A percentile compares a stretch with the other conserved stretches of the same genome.
Evolutionary conservation across 2,329 filamentous ascomycete species (phyloP).

Genomic region (Phaeophleospora eucalypticola): DNA sequence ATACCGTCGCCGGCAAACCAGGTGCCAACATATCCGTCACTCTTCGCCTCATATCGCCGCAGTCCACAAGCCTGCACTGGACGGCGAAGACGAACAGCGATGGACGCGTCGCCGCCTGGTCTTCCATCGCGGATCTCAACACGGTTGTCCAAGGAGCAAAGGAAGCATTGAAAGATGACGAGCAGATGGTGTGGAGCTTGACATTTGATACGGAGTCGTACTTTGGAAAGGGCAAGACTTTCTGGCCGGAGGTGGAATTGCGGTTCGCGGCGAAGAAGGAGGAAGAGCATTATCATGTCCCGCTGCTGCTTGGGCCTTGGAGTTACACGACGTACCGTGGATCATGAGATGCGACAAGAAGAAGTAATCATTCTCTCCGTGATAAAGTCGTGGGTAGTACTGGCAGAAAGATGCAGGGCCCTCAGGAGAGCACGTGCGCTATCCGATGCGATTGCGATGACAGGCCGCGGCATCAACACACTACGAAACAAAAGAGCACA

Average conservation of each 20-base stretch:
- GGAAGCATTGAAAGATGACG: constrained; percentile 24
- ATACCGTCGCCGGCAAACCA: constrained; percentile 70
- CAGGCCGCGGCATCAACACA: not conserved
- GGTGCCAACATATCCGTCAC: constrained; percentile 63
- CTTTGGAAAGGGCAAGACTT: constrained; percentile 58
- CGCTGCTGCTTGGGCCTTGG: constrained; percentile 70
- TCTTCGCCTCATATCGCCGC: constrained; percentile 47
- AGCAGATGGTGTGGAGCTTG: constrained; percentile 61
- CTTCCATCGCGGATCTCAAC: constrained; percentile 42
- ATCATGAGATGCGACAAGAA: too few species aligned
- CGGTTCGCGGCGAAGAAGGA: constrained; percentile 46
- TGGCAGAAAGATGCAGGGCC: not conserved
- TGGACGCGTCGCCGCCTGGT: constrained; percentile 69
- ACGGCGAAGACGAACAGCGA: constrained; percentile 69
- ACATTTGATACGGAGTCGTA: constrained; percentile 69
- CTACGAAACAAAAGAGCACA: too few species aligned
- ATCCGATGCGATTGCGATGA: too few species aligned
- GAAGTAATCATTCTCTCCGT: not conserved
- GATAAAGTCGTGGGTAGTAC: not conserved
- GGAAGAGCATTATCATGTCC: constrained; percentile 72
- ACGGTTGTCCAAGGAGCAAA: constrained; percentile 36
- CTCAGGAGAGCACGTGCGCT: too few species aligned
- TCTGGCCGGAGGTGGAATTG: constrained; percentile 56
- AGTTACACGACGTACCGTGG: constrained; percentile 80
- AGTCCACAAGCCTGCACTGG: constrained; percentile 47